Conservation (phyloP, 2,329 filamentous ascomycete genomes). For the Phymatotrichopsis omnivora region DNA sequence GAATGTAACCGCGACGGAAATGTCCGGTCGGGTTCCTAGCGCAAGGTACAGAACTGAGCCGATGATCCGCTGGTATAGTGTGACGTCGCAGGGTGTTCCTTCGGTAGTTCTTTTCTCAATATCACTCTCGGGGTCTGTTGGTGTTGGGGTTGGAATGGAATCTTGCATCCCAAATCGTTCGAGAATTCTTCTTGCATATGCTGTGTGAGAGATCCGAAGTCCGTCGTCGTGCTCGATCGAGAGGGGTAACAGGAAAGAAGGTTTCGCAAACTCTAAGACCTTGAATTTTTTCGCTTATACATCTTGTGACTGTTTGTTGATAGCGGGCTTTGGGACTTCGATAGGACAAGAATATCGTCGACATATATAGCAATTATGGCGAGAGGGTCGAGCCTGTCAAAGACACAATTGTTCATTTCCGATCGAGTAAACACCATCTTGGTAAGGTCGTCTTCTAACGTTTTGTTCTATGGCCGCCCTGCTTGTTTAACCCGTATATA, state of each 20-base stretch:
- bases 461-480: conserved; percentile 13
- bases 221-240: background rate
- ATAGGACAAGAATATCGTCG: background rate
- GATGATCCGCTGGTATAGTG: conserved; percentile 5
- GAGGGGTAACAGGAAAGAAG: background rate
- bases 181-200: conserved; percentile 1
- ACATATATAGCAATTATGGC: conserved; percentile 2
- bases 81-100: background rate
- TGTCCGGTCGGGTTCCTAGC: conserved; percentile 11
- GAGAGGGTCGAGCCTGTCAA: background rate
- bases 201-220: background rate
- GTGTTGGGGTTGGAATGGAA: background rate
- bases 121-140: background rate
- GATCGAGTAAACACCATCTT: background rate
- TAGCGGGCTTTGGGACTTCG: background rate
- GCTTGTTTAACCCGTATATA: conserved; percentile 21
- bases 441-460: background rate
- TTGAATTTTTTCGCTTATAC: too few relatives aligned
- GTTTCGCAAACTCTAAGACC: background rate
- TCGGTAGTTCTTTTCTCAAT: background rate
- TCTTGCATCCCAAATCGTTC: background rate
- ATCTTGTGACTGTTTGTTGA: too few relatives aligned
- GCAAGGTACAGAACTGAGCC: conserved; percentile 9
- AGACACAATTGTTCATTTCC: conserved; percentile 8
- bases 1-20: background rate